A percentile compares a stretch with the other conserved stretches of the same genome.
phyloP scores from a whole-genome alignment of 805 yeast species.

The Wickerhamiella occidentalis region DNA sequence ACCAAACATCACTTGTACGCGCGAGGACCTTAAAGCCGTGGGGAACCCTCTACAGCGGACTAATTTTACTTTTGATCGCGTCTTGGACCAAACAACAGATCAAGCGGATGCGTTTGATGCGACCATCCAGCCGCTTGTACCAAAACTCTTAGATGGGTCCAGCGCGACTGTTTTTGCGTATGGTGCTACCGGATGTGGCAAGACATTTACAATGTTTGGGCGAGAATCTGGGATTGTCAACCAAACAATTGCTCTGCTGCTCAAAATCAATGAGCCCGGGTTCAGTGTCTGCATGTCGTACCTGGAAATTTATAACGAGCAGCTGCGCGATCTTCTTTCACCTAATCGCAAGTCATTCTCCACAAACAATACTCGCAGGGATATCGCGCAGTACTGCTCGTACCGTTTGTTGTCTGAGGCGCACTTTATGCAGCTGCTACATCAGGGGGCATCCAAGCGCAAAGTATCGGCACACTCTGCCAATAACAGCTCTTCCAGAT shows the following conservation, averaged over 20 bases:
- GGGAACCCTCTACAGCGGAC: background rate
- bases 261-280: constrained; percentile 43
- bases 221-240: constrained; percentile 70
- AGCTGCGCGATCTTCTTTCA: constrained; percentile 61
- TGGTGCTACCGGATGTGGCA: constrained; percentile 95
- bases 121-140: constrained; percentile 62
- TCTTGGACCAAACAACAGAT: background rate
- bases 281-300: constrained; percentile 54
- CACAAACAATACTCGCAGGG: constrained; percentile 37
- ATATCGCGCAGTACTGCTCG: constrained; percentile 57
- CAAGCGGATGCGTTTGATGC: constrained; percentile 18
- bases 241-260: constrained; percentile 65
- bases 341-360: too few species aligned
- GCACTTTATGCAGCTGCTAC: constrained; percentile 18
- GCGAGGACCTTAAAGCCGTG: background rate
- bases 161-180: constrained; percentile 90
- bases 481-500: constrained; percentile 76
- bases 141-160: constrained; percentile 66
- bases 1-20: background rate
- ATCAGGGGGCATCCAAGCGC: constrained; percentile 28
- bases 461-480: constrained; percentile 84
- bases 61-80: background rate
- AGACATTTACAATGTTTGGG: constrained; percentile 82
- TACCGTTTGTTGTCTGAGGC: constrained; percentile 39
- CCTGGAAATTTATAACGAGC: constrained; percentile 82